Percentiles rank a stretch among this genome's conserved stretches.
Conservation (phyloP, 2,329 filamentous ascomycete species). For the Aspergillus clavatus region DNA sequence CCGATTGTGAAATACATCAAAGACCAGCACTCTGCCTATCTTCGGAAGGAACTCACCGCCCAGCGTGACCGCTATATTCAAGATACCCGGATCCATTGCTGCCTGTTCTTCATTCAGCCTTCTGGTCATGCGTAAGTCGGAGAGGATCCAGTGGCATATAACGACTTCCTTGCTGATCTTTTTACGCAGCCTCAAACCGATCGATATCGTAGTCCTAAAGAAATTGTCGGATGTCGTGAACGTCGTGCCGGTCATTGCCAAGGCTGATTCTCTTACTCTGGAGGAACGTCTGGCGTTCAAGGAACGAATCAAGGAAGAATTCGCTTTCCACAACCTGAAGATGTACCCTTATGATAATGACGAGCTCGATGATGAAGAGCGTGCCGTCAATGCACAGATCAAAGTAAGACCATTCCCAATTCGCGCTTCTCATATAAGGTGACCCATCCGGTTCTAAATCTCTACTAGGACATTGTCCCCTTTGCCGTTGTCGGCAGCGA, state of each 20-base stretch:
- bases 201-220: constrained; percentile 99
- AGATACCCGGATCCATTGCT: constrained; percentile 99
- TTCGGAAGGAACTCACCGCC: constrained; percentile 97
- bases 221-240: constrained; percentile 99
- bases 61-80: constrained; percentile 99
- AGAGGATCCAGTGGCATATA: neutral
- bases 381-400: constrained; percentile 87
- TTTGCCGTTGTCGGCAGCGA: constrained; percentile 98
- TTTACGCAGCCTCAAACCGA: constrained; percentile 79
- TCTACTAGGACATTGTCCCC: constrained; percentile 75
- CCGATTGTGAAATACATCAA: constrained; percentile 99
- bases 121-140: constrained; percentile 74
- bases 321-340: constrained; percentile 98
- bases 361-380: constrained; percentile 96
- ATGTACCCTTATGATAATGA: constrained; percentile 99
- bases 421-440: constrained; percentile 7
- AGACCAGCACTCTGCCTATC: constrained; percentile 98
- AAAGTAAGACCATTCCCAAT: constrained; percentile 58
- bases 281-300: constrained; percentile 97
- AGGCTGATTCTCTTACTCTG: constrained; percentile 91
- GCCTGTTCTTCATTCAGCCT: constrained; percentile 98
- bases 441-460: constrained; percentile 32
- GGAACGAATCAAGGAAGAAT: constrained; percentile 99
- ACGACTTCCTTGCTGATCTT: constrained; percentile 8
- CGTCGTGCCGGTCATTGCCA: constrained; percentile 97